Conservation (phyloP, 202 grass and related monocot genomes). For the Schoenoplectus triqueter region DNA sequence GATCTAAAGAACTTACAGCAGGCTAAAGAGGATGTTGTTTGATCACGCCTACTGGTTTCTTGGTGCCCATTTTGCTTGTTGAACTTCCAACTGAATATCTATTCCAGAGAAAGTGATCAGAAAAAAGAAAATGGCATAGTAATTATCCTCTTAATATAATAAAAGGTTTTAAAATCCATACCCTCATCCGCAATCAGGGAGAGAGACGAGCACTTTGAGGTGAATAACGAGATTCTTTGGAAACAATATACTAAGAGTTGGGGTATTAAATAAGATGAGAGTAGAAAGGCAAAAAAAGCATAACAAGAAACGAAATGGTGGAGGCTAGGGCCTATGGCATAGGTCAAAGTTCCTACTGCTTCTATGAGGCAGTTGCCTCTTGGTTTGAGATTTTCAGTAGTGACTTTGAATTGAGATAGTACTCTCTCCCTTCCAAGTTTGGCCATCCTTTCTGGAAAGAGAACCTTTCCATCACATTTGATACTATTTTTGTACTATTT, state of each 20-base stretch:
- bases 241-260: conserved; percentile 15
- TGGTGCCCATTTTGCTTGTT: conserved; percentile 68
- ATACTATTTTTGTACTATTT: conserved; percentile 14
- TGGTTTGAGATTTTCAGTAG: conserved; percentile 27
- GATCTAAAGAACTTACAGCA: conserved; percentile 47
- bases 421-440: conserved; percentile 30
- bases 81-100: conserved; percentile 82
- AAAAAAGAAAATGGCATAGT: background rate
- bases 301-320: conserved; percentile 27
- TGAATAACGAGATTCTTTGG: conserved; percentile 27
- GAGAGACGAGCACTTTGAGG: conserved; percentile 31
- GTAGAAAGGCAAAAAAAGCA: conserved; percentile 1
- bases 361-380: conserved; percentile 6
- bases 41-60: conserved; percentile 41
- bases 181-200: conserved; percentile 41
- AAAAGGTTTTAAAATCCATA: conserved; percentile 38
- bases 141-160: background rate
- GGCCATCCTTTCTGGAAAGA: conserved; percentile 11
- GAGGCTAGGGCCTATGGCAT: conserved; percentile 39
- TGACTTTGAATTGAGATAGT: conserved; percentile 2
- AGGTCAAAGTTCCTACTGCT: conserved; percentile 31
- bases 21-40: conserved; percentile 37
- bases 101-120: conserved; percentile 9
- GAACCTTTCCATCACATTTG: background rate
- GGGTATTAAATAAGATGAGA: conserved; percentile 16